A percentile compares a stretch with the other conserved stretches of the same genome.
Evolutionary conservation across 2,329 filamentous ascomycete genomes (phyloP).

Genomic region (Arachnopeziza araneosa): DNA sequence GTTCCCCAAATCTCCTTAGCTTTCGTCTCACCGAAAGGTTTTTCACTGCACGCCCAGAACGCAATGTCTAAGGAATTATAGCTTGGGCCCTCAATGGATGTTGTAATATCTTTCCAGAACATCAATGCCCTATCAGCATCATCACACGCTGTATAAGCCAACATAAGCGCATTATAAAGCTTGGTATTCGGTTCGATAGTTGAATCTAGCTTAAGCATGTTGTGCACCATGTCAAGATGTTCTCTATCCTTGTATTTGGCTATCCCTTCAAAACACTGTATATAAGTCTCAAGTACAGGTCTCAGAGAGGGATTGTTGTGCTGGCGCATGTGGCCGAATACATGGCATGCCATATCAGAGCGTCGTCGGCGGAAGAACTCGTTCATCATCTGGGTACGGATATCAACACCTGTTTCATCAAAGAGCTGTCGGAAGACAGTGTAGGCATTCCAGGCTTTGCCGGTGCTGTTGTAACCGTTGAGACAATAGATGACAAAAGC

Average conservation of each 20-base stretch:
- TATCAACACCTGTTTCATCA: slow-evolving; percentile 57
- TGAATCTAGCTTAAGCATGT: slow-evolving; percentile 92
- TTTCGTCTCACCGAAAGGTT: slow-evolving; percentile 50
- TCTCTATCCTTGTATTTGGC: slow-evolving; percentile 54
- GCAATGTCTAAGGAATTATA: slow-evolving; percentile 76
- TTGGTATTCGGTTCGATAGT: slow-evolving; percentile 69
- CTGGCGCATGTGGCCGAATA: slow-evolving; percentile 93
- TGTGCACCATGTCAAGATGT: slow-evolving; percentile 72
- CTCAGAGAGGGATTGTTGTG: slow-evolving; percentile 57
- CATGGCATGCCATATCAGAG: slow-evolving; percentile 76
- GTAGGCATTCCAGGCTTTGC: slow-evolving; percentile 60
- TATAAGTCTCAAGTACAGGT: slow-evolving; percentile 70
- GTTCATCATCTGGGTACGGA: slow-evolving; percentile 70
- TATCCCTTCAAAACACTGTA: slow-evolving; percentile 71
- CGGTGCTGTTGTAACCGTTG: slow-evolving; percentile 55
- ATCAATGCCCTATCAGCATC: slow-evolving; percentile 62
- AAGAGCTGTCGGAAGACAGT: slow-evolving; percentile 61
- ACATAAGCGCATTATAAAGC: slow-evolving; percentile 80
- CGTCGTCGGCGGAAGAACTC: slow-evolving; percentile 73
- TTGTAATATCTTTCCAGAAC: slow-evolving; percentile 81
- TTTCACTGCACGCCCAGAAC: slow-evolving; percentile 69
- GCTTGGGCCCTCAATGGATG: slow-evolving; percentile 77
- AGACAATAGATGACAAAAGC: slow-evolving; percentile 64
- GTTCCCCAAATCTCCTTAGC: slow-evolving; percentile 66
- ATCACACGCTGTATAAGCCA: slow-evolving; percentile 70